A percentile compares a stretch with the other conserved stretches of the same genome.
Evolutionary conservation across 2,329 filamentous ascomycete genomes (phyloP).

Genomic region (Xylariaceae sp.): DNA sequence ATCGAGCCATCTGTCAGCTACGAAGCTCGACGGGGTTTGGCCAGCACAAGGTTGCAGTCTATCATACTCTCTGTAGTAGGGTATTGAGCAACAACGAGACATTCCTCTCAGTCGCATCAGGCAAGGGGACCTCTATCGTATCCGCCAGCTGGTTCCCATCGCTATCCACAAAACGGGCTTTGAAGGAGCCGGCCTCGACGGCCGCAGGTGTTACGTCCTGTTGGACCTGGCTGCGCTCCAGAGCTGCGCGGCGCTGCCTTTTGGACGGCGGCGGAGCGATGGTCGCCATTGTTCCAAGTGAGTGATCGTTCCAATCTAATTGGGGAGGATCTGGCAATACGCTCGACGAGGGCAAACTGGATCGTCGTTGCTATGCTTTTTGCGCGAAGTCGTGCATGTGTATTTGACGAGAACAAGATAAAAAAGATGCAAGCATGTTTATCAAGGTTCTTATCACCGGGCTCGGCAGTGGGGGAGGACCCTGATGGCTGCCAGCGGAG

Average conservation of each 20-base stretch:
- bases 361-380: too few species aligned
- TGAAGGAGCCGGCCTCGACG: slow-evolving; percentile 65
- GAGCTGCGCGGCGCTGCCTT: slow-evolving; percentile 68
- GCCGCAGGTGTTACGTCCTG: slow-evolving; percentile 65
- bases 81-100: slow-evolving; percentile 82
- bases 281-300: slow-evolving; percentile 70
- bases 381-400: too few species aligned
- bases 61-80: slow-evolving; percentile 63
- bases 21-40: slow-evolving; percentile 16
- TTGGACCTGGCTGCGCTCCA: slow-evolving; percentile 65
- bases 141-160: slow-evolving; percentile 64
- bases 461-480: too few species aligned
- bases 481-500: too few species aligned
- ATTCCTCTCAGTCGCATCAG: slow-evolving; percentile 82
- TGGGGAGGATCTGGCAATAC: too few species aligned
- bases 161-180: slow-evolving; percentile 81
- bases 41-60: background rate
- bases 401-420: too few species aligned
- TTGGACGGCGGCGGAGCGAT: slow-evolving; percentile 79
- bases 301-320: too few species aligned
- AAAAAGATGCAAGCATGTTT: too few species aligned
- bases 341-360: too few species aligned
- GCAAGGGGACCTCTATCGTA: slow-evolving; percentile 67
- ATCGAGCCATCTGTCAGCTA: background rate
- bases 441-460: too few species aligned